These are phyloP conservation scores for Arthroderma sp. DNA, from an alignment of 2,329 filamentous ascomycete species.

Conservation along the genomic window DNA sequence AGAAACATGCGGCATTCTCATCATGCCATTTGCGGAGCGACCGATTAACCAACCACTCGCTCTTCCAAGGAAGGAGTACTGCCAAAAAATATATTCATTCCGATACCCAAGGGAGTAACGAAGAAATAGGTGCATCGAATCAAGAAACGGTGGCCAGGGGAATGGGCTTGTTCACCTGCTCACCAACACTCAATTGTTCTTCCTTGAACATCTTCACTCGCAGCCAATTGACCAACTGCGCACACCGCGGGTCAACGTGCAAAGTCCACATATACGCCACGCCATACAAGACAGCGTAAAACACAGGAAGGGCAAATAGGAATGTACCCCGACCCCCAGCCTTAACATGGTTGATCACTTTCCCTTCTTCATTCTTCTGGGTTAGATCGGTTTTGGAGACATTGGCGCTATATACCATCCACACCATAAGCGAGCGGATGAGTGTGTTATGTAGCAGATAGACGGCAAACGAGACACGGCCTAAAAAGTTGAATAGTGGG, in stretches of 20 bases:
- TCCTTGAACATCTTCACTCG: slow-evolving; percentile 10
- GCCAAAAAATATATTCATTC: too few relatives aligned
- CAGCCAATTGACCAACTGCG: slow-evolving; percentile 8
- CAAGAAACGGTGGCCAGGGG: too few relatives aligned
- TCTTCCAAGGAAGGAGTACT: too few relatives aligned
- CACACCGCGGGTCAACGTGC: slow-evolving; percentile 11
- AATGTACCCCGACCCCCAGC: slow-evolving; percentile 5
- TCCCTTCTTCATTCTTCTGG: slow-evolving; percentile 7
- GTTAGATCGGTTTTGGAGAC: slow-evolving; percentile 1
- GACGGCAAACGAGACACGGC: slow-evolving; percentile 17
- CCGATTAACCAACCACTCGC: too few relatives aligned
- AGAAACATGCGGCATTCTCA: too few relatives aligned
- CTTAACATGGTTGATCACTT: slow-evolving; percentile 2
- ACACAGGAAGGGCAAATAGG: slow-evolving; percentile 10
- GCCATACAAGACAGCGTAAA: slow-evolving; percentile 9
- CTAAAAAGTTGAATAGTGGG: slow-evolving; percentile 17
- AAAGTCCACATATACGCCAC: slow-evolving; percentile 10
- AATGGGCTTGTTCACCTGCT: too few relatives aligned
- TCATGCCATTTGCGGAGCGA: too few relatives aligned
- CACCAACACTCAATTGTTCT: not conserved
- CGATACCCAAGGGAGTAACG: too few relatives aligned
- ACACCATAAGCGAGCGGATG: slow-evolving; percentile 16
- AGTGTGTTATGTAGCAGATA: slow-evolving; percentile 18
- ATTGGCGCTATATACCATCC: slow-evolving; percentile 14
- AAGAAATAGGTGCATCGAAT: too few relatives aligned